Percentiles rank a stretch among this genome's conserved stretches.
Conservation (phyloP, 192 early-diverging fungal species). For the Mortierella antarctica region DNA sequence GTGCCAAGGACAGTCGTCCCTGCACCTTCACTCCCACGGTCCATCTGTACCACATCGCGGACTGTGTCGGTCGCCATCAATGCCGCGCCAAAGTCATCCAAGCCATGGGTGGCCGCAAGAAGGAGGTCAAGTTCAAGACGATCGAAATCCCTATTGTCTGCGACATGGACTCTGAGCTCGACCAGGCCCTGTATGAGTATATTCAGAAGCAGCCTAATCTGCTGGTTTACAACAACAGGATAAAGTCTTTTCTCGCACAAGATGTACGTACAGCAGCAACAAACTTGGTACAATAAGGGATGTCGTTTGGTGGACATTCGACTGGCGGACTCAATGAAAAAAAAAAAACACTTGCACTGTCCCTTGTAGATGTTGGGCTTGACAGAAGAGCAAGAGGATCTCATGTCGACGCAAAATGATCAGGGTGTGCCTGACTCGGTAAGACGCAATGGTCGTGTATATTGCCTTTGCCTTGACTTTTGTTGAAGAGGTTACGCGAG, state of each 20-base stretch:
- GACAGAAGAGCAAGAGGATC: conserved; percentile 34
- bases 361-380: conserved; percentile 38
- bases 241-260: conserved; percentile 50
- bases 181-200: conserved; percentile 38
- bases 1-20: conserved; percentile 43
- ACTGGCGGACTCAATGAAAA: background rate
- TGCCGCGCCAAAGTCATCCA: conserved; percentile 54
- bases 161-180: conserved; percentile 48
- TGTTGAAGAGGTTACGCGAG: too few species aligned
- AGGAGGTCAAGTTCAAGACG: conserved; percentile 51
- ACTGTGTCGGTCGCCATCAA: conserved; percentile 51
- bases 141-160: conserved; percentile 50
- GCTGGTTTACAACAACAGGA: conserved; percentile 47
- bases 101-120: conserved; percentile 52
- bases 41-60: conserved; percentile 50
- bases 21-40: conserved; percentile 51
- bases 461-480: too few species aligned
- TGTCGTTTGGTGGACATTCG: too few species aligned
- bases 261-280: conserved; percentile 19
- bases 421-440: conserved; percentile 35
- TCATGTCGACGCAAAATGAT: conserved; percentile 23
- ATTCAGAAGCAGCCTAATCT: conserved; percentile 50
- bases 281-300: too few species aligned
- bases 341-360: background rate
- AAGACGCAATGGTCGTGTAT: background rate